Evolutionary conservation across 306 rosid genomes (phyloP).

Genomic region (Potentilla sterilis): DNA sequence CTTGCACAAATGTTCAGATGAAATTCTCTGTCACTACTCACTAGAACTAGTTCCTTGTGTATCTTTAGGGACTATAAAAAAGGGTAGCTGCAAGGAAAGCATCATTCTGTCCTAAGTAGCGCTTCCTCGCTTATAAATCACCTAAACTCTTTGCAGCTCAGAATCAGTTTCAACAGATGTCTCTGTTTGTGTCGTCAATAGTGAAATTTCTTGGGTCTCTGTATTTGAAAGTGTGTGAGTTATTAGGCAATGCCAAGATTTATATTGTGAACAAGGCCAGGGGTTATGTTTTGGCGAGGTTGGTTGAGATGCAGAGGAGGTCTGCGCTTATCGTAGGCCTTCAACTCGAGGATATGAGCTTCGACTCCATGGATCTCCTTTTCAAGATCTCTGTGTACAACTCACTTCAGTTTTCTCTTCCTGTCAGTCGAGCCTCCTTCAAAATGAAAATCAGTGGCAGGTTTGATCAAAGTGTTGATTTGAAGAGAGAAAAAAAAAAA

Average conservation of each 20-base stretch:
- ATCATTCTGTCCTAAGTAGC: not conserved
- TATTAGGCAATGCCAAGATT: not conserved
- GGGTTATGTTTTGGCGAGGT: not conserved
- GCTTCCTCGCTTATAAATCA: not conserved
- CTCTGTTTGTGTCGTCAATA: not conserved
- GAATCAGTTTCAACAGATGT: not conserved
- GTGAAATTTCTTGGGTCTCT: not conserved
- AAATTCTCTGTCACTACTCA: not conserved
- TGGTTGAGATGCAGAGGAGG: conserved; percentile 12
- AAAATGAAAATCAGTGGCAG: conserved; percentile 11
- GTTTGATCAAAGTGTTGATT: not conserved
- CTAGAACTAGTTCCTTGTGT: conserved; percentile 4
- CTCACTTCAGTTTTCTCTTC: not conserved
- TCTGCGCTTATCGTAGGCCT: conserved; percentile 13
- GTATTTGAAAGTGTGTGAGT: not conserved
- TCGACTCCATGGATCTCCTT: conserved; percentile 10
- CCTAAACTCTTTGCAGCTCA: not conserved
- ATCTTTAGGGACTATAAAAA: not conserved
- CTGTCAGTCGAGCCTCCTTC: conserved; percentile 10
- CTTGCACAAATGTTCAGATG: not conserved
- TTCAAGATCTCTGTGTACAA: conserved; percentile 16
- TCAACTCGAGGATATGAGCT: not conserved
- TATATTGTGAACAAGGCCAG: not conserved
- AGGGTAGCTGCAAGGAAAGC: not conserved
- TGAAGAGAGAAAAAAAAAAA: not conserved